phyloP scores from a whole-genome alignment of 352 stramenopile species.

The Phytopythium sindhum region DNA sequence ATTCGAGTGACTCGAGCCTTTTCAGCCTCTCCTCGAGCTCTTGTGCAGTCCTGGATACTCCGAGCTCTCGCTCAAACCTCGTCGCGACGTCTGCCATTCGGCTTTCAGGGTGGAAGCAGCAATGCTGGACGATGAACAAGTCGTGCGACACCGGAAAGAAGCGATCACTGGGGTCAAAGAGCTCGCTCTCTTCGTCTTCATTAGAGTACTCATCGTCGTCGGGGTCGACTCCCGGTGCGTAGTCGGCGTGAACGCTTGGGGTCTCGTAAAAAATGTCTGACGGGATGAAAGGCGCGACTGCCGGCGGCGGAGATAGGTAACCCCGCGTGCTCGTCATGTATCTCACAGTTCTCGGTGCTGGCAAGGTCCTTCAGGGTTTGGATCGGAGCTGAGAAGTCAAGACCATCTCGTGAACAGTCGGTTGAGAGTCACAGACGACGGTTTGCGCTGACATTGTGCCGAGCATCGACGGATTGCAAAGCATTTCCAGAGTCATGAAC shows the following conservation, averaged over 20 bases:
- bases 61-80: conserved; percentile 50
- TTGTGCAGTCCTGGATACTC: conserved; percentile 16
- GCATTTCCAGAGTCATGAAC: too few relatives aligned
- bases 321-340: conserved; percentile 7
- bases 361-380: background rate
- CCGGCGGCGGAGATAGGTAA: conserved; percentile 12
- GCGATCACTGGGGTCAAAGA: conserved; percentile 35
- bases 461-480: background rate
- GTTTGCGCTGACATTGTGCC: background rate
- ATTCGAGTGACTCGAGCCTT: conserved; percentile 32
- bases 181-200: conserved; percentile 25
- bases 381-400: background rate
- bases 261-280: conserved; percentile 26
- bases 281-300: conserved; percentile 29
- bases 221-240: background rate
- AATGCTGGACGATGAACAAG: conserved; percentile 52
- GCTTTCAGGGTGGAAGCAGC: conserved; percentile 55
- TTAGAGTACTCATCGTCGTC: conserved; percentile 10
- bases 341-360: background rate
- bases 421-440: background rate
- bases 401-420: background rate
- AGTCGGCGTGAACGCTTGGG: conserved; percentile 9
- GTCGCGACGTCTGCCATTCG: conserved; percentile 27
- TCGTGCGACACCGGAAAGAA: conserved; percentile 53
- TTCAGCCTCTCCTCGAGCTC: conserved; percentile 42